phyloP scores from a whole-genome alignment of 2,329 filamentous ascomycete species.

The Catunica adiposa region DNA sequence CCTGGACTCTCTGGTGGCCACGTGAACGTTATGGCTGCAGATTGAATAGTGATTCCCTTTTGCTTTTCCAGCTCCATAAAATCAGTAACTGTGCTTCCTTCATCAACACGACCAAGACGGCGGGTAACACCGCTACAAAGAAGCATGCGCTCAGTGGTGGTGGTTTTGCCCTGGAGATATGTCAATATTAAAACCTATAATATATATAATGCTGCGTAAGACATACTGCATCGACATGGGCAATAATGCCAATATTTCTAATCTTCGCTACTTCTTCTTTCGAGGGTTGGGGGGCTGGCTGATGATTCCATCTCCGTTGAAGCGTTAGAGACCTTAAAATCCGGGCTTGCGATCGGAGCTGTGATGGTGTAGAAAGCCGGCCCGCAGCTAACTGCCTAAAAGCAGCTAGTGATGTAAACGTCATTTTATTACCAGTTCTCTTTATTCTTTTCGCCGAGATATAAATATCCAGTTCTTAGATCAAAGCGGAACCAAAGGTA shows the following conservation, averaged over 20 bases:
- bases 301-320: constrained; percentile 6
- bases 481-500: too few relatives aligned
- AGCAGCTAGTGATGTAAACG: background rate
- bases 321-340: background rate
- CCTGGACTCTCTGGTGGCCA: constrained; percentile 50
- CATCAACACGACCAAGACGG: constrained; percentile 77
- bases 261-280: constrained; percentile 21
- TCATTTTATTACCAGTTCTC: too few relatives aligned
- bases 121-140: constrained; percentile 86
- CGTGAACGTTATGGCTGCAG: constrained; percentile 83
- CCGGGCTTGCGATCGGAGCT: background rate
- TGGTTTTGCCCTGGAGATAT: constrained; percentile 63
- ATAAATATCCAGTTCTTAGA: too few relatives aligned
- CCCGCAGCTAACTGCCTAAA: background rate
- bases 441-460: too few relatives aligned
- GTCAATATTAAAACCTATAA: constrained; percentile 20
- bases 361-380: background rate
- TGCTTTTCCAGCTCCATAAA: constrained; percentile 68
- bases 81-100: constrained; percentile 92
- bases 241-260: constrained; percentile 94
- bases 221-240: constrained; percentile 94
- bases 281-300: background rate
- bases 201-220: too few relatives aligned
- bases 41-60: constrained; percentile 73
- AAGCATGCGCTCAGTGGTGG: constrained; percentile 96